A percentile compares a stretch with the other conserved stretches of the same genome.
Evolutionary conservation across 768 basidiomycete genomes (phyloP).

Genomic region (Pisolithus orientalis): DNA sequence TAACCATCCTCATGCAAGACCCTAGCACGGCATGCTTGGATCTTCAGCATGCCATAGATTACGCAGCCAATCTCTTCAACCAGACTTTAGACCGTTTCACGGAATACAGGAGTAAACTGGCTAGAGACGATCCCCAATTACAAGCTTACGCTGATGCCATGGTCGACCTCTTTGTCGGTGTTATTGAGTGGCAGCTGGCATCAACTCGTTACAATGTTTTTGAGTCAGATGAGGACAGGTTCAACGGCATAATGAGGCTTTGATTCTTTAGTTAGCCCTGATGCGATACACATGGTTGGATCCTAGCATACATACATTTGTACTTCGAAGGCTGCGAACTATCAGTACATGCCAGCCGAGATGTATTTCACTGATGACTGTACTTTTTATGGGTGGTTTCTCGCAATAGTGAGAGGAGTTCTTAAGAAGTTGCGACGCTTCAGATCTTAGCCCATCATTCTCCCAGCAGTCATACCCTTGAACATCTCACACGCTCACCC

Average conservation of each 20-base stretch:
- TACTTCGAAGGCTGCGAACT: no score
- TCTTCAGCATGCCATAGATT: constrained; percentile 16
- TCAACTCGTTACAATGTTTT: constrained; percentile 4
- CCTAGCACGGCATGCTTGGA: constrained; percentile 7
- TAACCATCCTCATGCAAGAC: constrained; percentile 20
- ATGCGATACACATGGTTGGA: neutral
- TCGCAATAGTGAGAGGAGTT: no score
- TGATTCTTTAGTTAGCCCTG: neutral
- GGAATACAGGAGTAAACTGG: constrained; percentile 1
- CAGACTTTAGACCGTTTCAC: constrained; percentile 7
- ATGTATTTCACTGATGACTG: no score
- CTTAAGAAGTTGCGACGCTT: no score
- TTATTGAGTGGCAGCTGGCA: constrained; percentile 13
- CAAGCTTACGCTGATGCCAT: constrained; percentile 11
- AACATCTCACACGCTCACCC: no score
- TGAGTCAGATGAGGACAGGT: neutral
- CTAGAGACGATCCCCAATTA: constrained; percentile 1
- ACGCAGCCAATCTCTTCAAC: constrained; percentile 8
- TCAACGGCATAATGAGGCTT: neutral
- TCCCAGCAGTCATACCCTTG: no score
- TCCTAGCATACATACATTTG: neutral
- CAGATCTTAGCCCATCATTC: no score
- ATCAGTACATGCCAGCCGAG: no score
- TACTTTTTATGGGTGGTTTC: no score
- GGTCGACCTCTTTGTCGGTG: constrained; percentile 16